Evolutionary conservation across 495 filamentous ascomycete genomes (phyloP), one percentile per base, ranked within the genome.

Genomic region (Penicillium herquei): DNA sequence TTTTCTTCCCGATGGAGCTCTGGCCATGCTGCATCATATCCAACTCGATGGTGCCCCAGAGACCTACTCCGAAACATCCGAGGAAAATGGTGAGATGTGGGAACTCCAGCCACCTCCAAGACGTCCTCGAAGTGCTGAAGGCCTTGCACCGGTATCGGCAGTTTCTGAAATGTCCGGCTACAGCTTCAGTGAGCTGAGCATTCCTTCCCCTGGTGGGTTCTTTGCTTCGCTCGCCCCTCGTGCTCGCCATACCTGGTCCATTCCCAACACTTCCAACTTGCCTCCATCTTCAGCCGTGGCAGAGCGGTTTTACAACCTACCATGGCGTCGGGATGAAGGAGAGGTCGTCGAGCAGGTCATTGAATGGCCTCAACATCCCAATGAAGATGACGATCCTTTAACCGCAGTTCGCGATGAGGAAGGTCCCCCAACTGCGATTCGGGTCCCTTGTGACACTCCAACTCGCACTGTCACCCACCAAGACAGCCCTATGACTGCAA

Each of bases 181-280:
- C 62, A 82, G 82, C 51, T 78, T 92, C 52, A 87, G 84, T 55
- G 77, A 80, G 69, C 75, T 96, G 52, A 85, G 90, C 49, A 91
- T 97, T 46, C 92, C 92, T 3, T 96, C 92, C 1, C 92, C 92
- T 0, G 89, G 90, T 26, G 90, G 89, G 0, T 96, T 97, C 77
- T 97, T 97, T 68, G 87, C 90, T 16, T 90, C 88, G 0, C 79
- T 97, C 14, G 87, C 81, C 13, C 77, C 82, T 1, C 80, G 84
- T 46, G 83, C 85, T 32, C 81, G 91, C 49, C 84, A 87, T 63
- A 94, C 91, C 5, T 97, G 92, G 92, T 77, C 77, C 3, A 63
- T 77, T 37, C 78, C 80, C 11, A 68, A 43, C 17, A 26, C 59
- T 41, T 61, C 53, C 9, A 71, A 67, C 18, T 72, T 78, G n/a